Evolutionary conservation across 148 eudicot genomes (phyloP), one percentile per base, ranked within the genome.

Genomic region (Vaccinium corymbosum): DNA sequence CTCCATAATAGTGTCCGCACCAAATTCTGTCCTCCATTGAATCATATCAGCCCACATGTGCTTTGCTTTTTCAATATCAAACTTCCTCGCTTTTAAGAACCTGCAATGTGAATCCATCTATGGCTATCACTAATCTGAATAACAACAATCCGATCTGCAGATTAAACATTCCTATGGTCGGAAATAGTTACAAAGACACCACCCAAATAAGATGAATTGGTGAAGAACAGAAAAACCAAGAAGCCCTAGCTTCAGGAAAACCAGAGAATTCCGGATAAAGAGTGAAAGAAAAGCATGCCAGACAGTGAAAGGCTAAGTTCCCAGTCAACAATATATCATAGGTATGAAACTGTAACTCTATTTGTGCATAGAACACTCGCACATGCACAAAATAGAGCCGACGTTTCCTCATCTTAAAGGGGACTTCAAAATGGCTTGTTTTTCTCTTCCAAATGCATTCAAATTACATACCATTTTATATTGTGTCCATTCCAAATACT

Each of bases 41-140:
- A 93, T 85, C 95, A 90, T 93, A 53, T 91, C 94, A 82, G 93
- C 90, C 95, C 95, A 93, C 95, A 93, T 93, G 78, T 90, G 85
- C 79, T 90, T 93, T 82, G 95, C 95, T 73, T 91, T 91, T 81
- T 93, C 95, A 84, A 90, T 89, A 78, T 93, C 95, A 73, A 93
- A 93, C 80, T 91, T 91, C 85, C 95, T 93, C 46, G 95, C 95
- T 90, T 90, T 91, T 77, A 93, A 89, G 78, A 92, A 92, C 88
- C 94, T 92, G 87, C 77, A 52, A 29, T 51, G 20, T 22, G 38
- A 62, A 42, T 35, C 52, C 71, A 13, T 80, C 20, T 61, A n/a
- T 57, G 32, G 61, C 46, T 16, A 66, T 81, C 59, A 64, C 0
- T 7, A 25, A 81, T 10, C 59, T 3, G 42, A 80, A 32, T 25